phyloP scores from a whole-genome alignment of 2,329 filamentous ascomycete species.

The Chrysoporthe deuterocubensis region DNA sequence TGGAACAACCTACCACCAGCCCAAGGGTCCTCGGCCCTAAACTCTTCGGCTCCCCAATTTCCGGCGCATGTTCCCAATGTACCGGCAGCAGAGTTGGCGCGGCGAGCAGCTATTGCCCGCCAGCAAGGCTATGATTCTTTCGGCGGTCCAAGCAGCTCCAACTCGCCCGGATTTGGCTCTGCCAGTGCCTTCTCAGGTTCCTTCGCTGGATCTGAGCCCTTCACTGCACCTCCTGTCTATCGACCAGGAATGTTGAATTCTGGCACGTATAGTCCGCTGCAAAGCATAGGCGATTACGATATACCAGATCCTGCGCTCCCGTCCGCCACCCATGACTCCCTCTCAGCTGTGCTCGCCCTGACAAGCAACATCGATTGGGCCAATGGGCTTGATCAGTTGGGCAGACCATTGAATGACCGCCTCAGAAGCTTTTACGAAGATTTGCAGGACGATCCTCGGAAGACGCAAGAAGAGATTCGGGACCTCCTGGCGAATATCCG shows the following conservation, averaged over 20 bases:
- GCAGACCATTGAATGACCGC: slow-evolving; percentile 41
- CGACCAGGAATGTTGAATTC: slow-evolving; percentile 30
- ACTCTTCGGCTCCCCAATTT: not conserved
- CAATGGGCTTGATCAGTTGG: slow-evolving; percentile 41
- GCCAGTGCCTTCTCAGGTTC: slow-evolving; percentile 10
- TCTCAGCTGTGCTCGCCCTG: slow-evolving; percentile 41
- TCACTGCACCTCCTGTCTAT: slow-evolving; percentile 5
- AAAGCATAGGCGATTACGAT: slow-evolving; percentile 3
- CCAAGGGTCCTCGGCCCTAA: not conserved
- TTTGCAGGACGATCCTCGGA: slow-evolving; percentile 42
- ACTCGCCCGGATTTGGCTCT: not conserved
- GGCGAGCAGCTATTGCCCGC: slow-evolving; percentile 29
- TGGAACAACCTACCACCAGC: not conserved
- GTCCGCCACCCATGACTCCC: slow-evolving; percentile 4
- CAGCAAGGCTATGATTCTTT: slow-evolving; percentile 23
- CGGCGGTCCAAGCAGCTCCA: slow-evolving; percentile 11
- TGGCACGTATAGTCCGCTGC: slow-evolving; percentile 29
- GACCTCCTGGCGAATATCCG: slow-evolving; percentile 73
- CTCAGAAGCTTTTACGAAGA: slow-evolving; percentile 42
- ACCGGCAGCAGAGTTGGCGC: slow-evolving; percentile 31
- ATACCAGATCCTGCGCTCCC: slow-evolving; percentile 17
- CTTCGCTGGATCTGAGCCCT: not conserved
- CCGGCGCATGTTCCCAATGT: slow-evolving; percentile 9
- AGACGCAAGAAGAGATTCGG: slow-evolving; percentile 67
- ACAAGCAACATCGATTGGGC: slow-evolving; percentile 44